Evolutionary conservation across 768 basidiomycete genomes (phyloP).

Genomic region (Asterophora lycoperdoides): DNA sequence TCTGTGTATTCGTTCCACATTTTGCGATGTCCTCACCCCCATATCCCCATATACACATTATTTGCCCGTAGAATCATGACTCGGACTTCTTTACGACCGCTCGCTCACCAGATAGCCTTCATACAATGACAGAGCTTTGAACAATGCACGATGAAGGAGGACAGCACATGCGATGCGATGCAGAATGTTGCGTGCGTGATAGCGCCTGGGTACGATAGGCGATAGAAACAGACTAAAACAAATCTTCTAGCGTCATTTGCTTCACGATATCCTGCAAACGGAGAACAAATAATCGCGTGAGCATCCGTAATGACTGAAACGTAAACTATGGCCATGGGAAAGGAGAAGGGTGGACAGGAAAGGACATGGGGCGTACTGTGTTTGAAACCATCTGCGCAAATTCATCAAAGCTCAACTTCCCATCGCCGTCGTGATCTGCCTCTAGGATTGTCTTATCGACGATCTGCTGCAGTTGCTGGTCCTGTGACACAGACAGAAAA

Average conservation of each 20-base stretch:
- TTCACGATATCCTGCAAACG: constrained; percentile 86
- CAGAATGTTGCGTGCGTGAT: constrained; percentile 1
- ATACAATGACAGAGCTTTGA: constrained; percentile 9
- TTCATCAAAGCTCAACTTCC: constrained; percentile 95
- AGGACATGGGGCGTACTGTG: constrained; percentile 56
- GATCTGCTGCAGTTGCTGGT: constrained; percentile 98
- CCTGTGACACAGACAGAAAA: constrained; percentile 40
- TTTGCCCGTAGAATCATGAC: constrained; percentile 1
- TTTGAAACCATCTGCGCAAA: constrained; percentile 96
- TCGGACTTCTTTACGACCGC: constrained; percentile 1
- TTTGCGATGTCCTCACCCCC: background rate
- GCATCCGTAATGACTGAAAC: background rate
- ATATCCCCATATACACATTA: background rate
- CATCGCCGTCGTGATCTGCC: constrained; percentile 96
- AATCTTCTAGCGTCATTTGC: constrained; percentile 95
- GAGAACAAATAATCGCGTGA: background rate
- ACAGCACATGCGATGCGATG: constrained; percentile 3
- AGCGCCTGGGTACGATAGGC: constrained; percentile 6
- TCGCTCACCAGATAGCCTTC: constrained; percentile 2
- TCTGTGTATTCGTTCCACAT: constrained; percentile 9
- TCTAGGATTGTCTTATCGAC: constrained; percentile 99
- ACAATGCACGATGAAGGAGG: background rate
- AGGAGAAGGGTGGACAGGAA: too few relatives aligned
- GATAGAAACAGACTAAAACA: constrained; percentile 57
- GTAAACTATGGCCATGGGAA: too few relatives aligned